Evolutionary conservation across 345 rosid genomes (phyloP).

Genomic region (Eucalyptus tenuipes): DNA sequence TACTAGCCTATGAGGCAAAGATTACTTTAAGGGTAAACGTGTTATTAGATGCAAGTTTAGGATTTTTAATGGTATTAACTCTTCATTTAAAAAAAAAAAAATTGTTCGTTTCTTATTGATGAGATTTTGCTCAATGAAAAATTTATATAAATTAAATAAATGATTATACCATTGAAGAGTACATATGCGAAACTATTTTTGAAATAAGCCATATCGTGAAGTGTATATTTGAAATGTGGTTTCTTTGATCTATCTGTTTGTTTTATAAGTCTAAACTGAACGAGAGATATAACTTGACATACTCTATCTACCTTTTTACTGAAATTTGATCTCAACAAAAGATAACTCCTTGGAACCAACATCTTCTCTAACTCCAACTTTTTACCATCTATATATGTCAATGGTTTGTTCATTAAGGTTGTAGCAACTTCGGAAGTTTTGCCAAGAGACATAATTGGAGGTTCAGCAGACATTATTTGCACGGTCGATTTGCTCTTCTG

Average conservation of each 20-base stretch:
- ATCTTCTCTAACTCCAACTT: neutral
- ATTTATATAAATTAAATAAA: neutral
- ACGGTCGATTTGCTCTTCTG: neutral
- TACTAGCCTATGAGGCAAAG: neutral
- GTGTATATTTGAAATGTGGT: neutral
- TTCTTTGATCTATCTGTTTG: neutral
- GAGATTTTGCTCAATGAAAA: neutral
- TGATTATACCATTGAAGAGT: neutral
- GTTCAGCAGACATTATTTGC: neutral
- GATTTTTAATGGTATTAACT: neutral
- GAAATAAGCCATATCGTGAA: neutral
- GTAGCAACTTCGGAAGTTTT: neutral
- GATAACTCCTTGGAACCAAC: neutral
- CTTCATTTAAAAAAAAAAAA: neutral
- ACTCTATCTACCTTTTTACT: neutral
- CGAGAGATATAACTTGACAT: neutral
- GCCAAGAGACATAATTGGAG: neutral
- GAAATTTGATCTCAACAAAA: neutral
- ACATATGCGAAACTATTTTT: neutral
- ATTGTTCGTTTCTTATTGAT: neutral
- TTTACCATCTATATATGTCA: neutral
- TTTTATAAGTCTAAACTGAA: neutral
- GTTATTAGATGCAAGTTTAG: neutral
- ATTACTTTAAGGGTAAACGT: neutral
- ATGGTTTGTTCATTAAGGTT: neutral